Base-by-base conservation (phyloP, 2,329 filamentous ascomycete genomes). In the Aspergillus floridensis region DNA sequence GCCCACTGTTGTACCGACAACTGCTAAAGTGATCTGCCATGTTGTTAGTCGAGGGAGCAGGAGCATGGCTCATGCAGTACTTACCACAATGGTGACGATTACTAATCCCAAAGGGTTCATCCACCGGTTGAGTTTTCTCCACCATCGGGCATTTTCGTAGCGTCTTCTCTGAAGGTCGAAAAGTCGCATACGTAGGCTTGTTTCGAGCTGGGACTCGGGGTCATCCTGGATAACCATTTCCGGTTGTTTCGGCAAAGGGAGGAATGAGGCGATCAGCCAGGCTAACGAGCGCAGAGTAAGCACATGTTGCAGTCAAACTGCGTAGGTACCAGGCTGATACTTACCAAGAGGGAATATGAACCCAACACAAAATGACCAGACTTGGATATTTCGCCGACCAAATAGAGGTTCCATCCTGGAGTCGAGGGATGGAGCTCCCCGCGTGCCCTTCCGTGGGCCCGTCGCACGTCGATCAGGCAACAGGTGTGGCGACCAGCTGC, bases 251-350 rank as follows among this genome's bases (percentile, higher is more conserved):
- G 90, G 90, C 6, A 96, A 76, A 1, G 90, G 90, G 12, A 95
- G 79, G 56, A 93, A 82, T 1, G 91, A 85, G 1, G 88, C 92
- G 63, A 92, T 80, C 78, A 93, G 90, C 91, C 91, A 96, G 57
- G 88, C 89, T 88, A 66, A 52, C 58, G 50, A 47, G 51, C 38
- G 38, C 4, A 38, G 67, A 53, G 46, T 56, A 69, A 62, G 56
- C 49, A 50, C 26, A 50, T 41, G 29, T 32, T 22, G 10, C 5
- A 31, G n/a, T 4, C 14, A 24, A 6, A 26, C 16, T 31, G 16
- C 38, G 10, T 46, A 29, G 19, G n/a, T 21, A 31, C 29, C 7
- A 22, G 19, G 32, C 7, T 5, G 19, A 50, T 31, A 74, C 85
- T 75, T 77, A 89, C 86, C 81, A 61, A 92, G 82, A 5, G 91